These are phyloP conservation scores for Guillardia theta DNA, from an alignment of 78 protist genomes.

Conservation along the genomic window DNA sequence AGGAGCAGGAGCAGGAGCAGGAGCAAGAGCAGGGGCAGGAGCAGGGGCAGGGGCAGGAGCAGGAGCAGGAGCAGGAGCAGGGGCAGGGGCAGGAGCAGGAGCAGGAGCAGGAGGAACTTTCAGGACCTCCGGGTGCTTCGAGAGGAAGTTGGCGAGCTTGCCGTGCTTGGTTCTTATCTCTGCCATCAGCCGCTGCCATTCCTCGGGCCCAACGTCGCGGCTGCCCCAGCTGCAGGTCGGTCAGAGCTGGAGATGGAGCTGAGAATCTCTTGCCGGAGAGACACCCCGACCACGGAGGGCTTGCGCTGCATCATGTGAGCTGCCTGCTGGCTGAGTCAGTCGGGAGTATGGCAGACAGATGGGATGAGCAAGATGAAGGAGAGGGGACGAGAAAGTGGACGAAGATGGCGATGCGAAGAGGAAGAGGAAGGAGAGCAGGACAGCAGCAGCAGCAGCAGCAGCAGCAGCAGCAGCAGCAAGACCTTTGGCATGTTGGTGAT, in stretches of 20 bases:
- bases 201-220: conserved; percentile 2
- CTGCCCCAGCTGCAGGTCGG: background rate
- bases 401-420: too few relatives aligned
- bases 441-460: too few relatives aligned
- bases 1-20: background rate
- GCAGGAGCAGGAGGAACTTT: background rate
- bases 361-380: too few relatives aligned
- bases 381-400: too few relatives aligned
- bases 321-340: background rate
- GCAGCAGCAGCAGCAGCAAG: background rate
- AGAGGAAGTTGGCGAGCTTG: background rate
- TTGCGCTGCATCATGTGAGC: conserved; percentile 17
- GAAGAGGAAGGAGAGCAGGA: too few relatives aligned
- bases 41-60: background rate
- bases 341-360: background rate
- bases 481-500: background rate
- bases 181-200: conserved; percentile 26
- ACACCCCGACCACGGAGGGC: background rate
- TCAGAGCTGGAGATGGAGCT: background rate
- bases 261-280: background rate
- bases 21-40: background rate
- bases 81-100: background rate
- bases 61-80: background rate
- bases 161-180: background rate
- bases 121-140: background rate